Percentiles rank a stretch among this genome's conserved stretches.
Conservation (phyloP, 345 rosid species). For the Brassica carinata region DNA sequence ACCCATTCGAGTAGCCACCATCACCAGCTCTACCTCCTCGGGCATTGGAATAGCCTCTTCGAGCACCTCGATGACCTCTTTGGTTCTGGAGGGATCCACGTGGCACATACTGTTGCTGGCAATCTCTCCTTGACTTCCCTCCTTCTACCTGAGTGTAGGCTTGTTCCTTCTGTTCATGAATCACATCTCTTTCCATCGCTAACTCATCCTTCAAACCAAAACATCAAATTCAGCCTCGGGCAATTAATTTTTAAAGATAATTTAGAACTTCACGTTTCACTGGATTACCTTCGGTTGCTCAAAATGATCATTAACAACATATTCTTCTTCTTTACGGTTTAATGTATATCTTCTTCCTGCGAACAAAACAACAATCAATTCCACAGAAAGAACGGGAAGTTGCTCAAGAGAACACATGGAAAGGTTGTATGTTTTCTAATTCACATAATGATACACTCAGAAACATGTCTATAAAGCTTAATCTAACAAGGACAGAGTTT, state of each 20-base stretch:
- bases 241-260: not conserved
- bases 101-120: constrained; percentile 46
- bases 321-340: constrained; percentile 47
- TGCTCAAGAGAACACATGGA: too few species aligned
- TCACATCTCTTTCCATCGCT: constrained; percentile 51
- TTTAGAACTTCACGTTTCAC: not conserved
- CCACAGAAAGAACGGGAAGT: too few species aligned
- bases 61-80: constrained; percentile 53
- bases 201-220: constrained; percentile 48
- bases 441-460: too few species aligned
- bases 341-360: constrained; percentile 49
- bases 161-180: constrained; percentile 48
- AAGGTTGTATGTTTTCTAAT: too few species aligned
- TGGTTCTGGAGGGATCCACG: constrained; percentile 68
- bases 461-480: too few species aligned
- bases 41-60: too few species aligned
- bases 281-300: constrained; percentile 51
- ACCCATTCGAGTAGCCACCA: constrained; percentile 76
- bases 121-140: constrained; percentile 37
- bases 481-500: too few species aligned
- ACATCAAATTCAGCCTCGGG: constrained; percentile 1
- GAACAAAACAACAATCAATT: too few species aligned
- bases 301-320: constrained; percentile 41
- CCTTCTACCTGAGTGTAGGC: constrained; percentile 41
- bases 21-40: constrained; percentile 26